Evolutionary conservation across 352 stramenopile species (phyloP), one percentile per base, ranked within the genome.

Genomic region (Pythium sp.): DNA sequence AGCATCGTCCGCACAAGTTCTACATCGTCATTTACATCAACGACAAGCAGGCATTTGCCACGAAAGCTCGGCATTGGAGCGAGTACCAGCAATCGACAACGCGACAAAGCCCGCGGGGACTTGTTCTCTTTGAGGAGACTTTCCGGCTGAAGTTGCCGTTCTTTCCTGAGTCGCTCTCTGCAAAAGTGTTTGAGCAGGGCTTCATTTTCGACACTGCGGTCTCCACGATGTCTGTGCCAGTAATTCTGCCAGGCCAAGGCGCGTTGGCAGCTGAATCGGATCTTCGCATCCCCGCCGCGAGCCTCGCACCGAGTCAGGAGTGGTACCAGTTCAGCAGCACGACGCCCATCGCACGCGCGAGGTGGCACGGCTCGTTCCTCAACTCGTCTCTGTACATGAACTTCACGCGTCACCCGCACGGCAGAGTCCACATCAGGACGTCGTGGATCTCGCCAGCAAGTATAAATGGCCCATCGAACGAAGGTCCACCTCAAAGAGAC

Each of bases 251-350:
- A 3, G 85, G 83, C 3, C 68, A 80, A 22, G 69, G 72, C 54
- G 43, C 68, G 2, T 5, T 32, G 18, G 3, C 26, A 28, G n/a
- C 30, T 4, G 20, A 11, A 24, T 62, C 53, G 32, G 12, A 49
- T 15, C 7, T 51, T 22, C 67, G 53, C 15, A 61, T 90, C 5
- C 70, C 77, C 1, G 72, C 68, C 46, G 77, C 79, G 5, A 89
- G 84, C 49, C 67, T 92, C 12, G 75, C 78, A 20, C 67, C 81
- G 1, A 85, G 76, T 38, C 28, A 72, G 58, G 86, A 93, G 65
- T 89, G 84, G 84, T 94, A 94, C 62, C 82, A 93, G 57, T 94
- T 94, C 64, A 89, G 82, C 64, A 80, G 72, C 64, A 75, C 75
- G 9, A 56, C 49, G 12, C 26, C 67, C 2, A 90, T 94, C 15